Conservation (phyloP, 2,329 filamentous ascomycete genomes). For the Beauveria sp. region DNA sequence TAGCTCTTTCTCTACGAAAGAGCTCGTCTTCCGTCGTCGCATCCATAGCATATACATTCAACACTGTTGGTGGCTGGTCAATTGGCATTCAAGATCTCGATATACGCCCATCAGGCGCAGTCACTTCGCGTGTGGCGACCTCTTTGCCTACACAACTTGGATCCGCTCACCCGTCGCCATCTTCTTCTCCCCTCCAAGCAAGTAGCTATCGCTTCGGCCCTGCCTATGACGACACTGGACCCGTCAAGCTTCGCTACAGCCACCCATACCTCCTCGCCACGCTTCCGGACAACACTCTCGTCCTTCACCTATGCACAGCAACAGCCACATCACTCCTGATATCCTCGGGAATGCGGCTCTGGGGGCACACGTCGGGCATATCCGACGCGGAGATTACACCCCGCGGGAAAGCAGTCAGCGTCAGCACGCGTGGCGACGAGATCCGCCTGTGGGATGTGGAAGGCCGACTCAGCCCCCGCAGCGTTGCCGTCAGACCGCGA, state of each 20-base stretch:
- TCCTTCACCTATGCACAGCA: constrained; percentile 74
- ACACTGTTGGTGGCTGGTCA: constrained; percentile 74
- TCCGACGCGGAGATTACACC: constrained; percentile 78
- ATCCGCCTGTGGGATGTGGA: constrained; percentile 87
- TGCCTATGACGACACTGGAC: constrained; percentile 30
- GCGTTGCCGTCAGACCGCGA: constrained; percentile 44
- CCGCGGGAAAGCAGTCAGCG: constrained; percentile 82
- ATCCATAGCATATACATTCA: constrained; percentile 79
- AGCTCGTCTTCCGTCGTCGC: constrained; percentile 59
- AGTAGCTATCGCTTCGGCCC: constrained; percentile 7
- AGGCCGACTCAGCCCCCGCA: constrained; percentile 50
- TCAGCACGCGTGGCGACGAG: constrained; percentile 71
- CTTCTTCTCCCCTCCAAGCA: constrained; percentile 8
- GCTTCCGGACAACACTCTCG: constrained; percentile 79
- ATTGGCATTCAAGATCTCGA: constrained; percentile 87
- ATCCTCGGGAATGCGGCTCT: constrained; percentile 66
- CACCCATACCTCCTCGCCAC: constrained; percentile 83
- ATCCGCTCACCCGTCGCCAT: constrained; percentile 13
- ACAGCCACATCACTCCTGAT: constrained; percentile 59
- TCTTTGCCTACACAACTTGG: constrained; percentile 26
- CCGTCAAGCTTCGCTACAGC: constrained; percentile 58
- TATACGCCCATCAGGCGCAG: constrained; percentile 36
- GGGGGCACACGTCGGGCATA: constrained; percentile 88
- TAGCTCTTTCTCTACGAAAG: constrained; percentile 75
- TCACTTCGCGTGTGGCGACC: constrained; percentile 29